A percentile compares a stretch with the other conserved stretches of the same genome.
Evolutionary conservation across 2,329 filamentous ascomycete genomes (phyloP).

Genomic region (Paraphaeosphaeria sporulosa): DNA sequence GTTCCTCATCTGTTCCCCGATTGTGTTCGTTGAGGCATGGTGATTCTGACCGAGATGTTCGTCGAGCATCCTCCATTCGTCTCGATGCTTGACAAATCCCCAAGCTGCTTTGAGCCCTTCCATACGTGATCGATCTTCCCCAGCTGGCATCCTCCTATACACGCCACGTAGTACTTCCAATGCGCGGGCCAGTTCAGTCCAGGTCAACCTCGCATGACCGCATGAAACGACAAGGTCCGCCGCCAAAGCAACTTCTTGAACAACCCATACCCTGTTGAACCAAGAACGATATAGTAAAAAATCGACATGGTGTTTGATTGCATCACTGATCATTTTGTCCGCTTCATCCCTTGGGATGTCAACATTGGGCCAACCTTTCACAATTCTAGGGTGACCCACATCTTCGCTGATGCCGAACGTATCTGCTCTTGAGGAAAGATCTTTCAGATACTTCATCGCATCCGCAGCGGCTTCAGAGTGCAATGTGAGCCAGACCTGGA

Average conservation of each 20-base stretch:
- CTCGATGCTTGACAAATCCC: slow-evolving; percentile 4
- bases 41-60: neutral
- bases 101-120: slow-evolving; percentile 9
- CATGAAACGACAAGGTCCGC: slow-evolving; percentile 9
- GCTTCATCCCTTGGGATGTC: neutral
- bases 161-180: slow-evolving; percentile 10
- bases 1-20: slow-evolving; percentile 7
- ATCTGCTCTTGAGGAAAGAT: slow-evolving; percentile 8
- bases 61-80: slow-evolving; percentile 6
- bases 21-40: slow-evolving; percentile 7
- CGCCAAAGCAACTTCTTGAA: slow-evolving; percentile 14
- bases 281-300: slow-evolving; percentile 6
- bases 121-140: neutral
- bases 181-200: slow-evolving; percentile 3
- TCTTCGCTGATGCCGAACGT: slow-evolving; percentile 4
- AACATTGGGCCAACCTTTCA: neutral
- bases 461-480: neutral
- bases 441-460: slow-evolving; percentile 10
- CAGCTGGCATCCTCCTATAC: neutral
- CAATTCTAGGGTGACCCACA: neutral
- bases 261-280: slow-evolving; percentile 13
- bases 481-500: slow-evolving; percentile 12
- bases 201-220: slow-evolving; percentile 3
- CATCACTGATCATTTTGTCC: neutral
- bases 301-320: slow-evolving; percentile 2